Evolutionary conservation across 75 land plant species (phyloP), one percentile per base, ranked within the genome.

Genomic region (Cunninghamia lanceolata): DNA sequence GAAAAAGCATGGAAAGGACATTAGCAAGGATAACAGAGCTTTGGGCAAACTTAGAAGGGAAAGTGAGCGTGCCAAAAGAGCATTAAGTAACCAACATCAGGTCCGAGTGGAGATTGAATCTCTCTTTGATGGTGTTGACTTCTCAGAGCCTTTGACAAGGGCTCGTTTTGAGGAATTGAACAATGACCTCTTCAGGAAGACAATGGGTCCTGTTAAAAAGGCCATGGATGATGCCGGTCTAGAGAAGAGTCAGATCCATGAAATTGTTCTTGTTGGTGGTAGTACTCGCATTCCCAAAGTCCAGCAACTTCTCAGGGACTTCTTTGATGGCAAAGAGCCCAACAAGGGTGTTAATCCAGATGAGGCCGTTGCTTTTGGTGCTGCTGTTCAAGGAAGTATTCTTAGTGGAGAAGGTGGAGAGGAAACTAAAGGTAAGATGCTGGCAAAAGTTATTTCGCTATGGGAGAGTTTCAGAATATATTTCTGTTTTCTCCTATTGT

Each of bases 271-370:
- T 84, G 97, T 96, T 86, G 98, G 98, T 78, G 98, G 97, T 35
- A 96, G 97, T 82, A 96, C 98, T 38, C 92, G 98, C 78, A 90
- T 97, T 92, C 98, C 99, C 19, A 98, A 98, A 89, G 97, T 96
- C 79, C 99, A 96, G 85, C 97, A 98, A 84, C 90, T 98, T n/a
- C 84, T 98, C 38, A 96, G 95, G 89, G 99, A 98, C 34, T 98
- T 86, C 92, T 98, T 98, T 79, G 99, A 95, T 84, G 99, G 99
- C 13, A 98, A 98, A 85, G 99, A 98, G 74, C 99, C 99, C 11
- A 98, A 93, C 94, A 98, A 95, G 93, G 99, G 99, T 84, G 99
- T 98, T 73, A 98, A 98, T 89, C 99, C 99, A 5, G 98, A 97
- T 82, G 99, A 97, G 90, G 99, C 99, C 39, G 99, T 97, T 85